Evolutionary conservation across 345 rosid species (phyloP).

Genomic region (Arabis hirsuta): DNA sequence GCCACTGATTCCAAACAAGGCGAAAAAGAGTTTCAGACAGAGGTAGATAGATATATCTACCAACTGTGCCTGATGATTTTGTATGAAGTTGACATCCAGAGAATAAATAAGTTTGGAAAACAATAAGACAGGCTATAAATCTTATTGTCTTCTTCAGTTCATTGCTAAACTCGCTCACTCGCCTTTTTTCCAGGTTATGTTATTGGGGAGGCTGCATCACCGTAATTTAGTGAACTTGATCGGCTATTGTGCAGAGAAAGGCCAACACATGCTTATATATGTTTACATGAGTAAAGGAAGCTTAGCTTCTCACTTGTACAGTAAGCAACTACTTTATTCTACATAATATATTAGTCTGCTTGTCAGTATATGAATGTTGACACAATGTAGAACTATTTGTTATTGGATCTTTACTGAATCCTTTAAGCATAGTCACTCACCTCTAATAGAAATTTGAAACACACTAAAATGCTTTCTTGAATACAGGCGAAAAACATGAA

Average conservation of each 20-base stretch:
- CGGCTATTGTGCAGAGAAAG: conserved; percentile 97
- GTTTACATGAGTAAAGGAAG: conserved; percentile 98
- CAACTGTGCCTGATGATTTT: neutral
- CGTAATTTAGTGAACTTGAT: conserved; percentile 93
- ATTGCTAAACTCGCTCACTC: conserved; percentile 7
- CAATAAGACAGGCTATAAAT: neutral
- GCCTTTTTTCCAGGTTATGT: conserved; percentile 68
- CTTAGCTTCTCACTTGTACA: conserved; percentile 89
- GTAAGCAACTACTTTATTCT: conserved; percentile 51
- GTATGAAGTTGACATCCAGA: neutral
- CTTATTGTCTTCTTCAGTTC: neutral
- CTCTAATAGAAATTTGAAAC: neutral
- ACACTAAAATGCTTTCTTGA: conserved; percentile 10
- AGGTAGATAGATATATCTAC: conserved; percentile 55
- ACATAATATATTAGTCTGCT: neutral
- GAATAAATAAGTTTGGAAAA: no score
- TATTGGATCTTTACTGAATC: neutral
- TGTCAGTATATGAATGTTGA: neutral
- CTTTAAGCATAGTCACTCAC: neutral
- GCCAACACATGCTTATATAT: conserved; percentile 91
- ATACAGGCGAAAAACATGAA: conserved; percentile 65
- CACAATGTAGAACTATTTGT: neutral
- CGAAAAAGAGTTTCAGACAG: conserved; percentile 95
- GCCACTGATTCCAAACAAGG: conserved; percentile 99
- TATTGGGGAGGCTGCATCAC: conserved; percentile 96